phyloP scores from a whole-genome alignment of 352 stramenopile species.

The Pythium oligandrum region DNA sequence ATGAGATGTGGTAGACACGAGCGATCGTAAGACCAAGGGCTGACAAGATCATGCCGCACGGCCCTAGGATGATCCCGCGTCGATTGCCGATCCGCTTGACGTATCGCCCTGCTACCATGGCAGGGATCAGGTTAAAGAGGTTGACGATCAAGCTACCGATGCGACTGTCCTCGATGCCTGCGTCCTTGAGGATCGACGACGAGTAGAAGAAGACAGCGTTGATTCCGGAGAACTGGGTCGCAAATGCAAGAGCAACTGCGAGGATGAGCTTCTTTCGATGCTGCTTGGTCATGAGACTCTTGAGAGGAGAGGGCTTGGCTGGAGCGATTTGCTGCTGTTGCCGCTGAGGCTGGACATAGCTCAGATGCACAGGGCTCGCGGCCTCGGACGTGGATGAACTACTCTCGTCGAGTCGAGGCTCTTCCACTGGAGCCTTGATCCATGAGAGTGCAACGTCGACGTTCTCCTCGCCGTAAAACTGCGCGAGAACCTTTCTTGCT shows the following conservation, averaged over 20 bases:
- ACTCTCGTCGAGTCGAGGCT: too few relatives aligned
- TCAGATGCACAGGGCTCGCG: too few relatives aligned
- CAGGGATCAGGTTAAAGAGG: conserved; percentile 49
- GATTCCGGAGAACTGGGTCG: conserved; percentile 57
- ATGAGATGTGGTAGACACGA: conserved; percentile 18
- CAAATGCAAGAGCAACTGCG: conserved; percentile 32
- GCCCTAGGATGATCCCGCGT: conserved; percentile 36
- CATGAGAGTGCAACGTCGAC: too few relatives aligned
- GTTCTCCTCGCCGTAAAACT: too few relatives aligned
- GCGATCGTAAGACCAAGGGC: conserved; percentile 39
- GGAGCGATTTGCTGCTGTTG: conserved; percentile 2
- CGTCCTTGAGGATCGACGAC: conserved; percentile 48
- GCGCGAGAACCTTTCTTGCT: too few relatives aligned
- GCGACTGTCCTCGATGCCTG: conserved; percentile 47
- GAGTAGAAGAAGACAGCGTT: conserved; percentile 77
- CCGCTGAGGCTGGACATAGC: too few relatives aligned
- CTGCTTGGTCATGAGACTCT: conserved; percentile 12
- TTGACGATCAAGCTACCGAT: conserved; percentile 53
- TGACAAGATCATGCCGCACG: conserved; percentile 48
- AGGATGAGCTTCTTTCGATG: conserved; percentile 18
- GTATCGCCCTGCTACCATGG: conserved; percentile 33
- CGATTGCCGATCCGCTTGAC: conserved; percentile 41
- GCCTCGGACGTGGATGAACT: too few relatives aligned
- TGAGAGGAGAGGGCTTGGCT: not conserved
- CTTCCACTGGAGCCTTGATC: too few relatives aligned